Base-by-base conservation (phyloP, 805 yeast genomes). In the Candida corydali region DNA sequence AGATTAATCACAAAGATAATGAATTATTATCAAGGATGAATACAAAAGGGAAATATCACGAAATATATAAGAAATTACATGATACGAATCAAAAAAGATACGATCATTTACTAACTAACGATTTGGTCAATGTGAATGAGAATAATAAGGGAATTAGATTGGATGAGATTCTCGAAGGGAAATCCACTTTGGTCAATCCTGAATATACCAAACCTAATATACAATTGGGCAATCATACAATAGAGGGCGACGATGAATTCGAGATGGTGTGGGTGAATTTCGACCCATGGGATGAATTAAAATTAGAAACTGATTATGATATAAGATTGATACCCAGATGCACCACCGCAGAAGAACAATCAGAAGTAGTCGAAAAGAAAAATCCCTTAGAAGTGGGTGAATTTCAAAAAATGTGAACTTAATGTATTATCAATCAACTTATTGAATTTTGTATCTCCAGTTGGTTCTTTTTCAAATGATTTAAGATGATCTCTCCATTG, bases 241-340 rank as follows among this genome's bases (percentile, higher is more conserved):
- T 68, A 34, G 68, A 65, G 8, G 40, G 57, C 7, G 72, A 66
- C 32, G 69, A 62, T n/a, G 68, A 65, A 17, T 62, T 68, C 30
- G 69, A 67, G n/a, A 46, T 51, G 51, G 65, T 61, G 18, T 68
- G 73, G 73, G 43, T 53, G 12, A 59, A 60, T 39, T 65, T 67
- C 37, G 73, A 68, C 36, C 73, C 73, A 1, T 68, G 73, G 73
- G 66, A 61, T 17, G 73, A 66, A 44, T 47, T 68, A 43, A 57
- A 55, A 39, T 36, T 51, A 23, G 73, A 68, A 34, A 62, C 67
- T 2, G 60, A 57, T 26, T 61, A 51, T 38, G 70, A 65, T 29
- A 60, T 68, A 16, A 49, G 71, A 20, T 48, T 66, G 34, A 58
- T 67, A 18, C 70, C 71, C 5, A 32, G 43, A 17, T 39, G 32